Conservation (phyloP, 176 grass and related monocot species). For the Rhynchospora breviuscula region DNA sequence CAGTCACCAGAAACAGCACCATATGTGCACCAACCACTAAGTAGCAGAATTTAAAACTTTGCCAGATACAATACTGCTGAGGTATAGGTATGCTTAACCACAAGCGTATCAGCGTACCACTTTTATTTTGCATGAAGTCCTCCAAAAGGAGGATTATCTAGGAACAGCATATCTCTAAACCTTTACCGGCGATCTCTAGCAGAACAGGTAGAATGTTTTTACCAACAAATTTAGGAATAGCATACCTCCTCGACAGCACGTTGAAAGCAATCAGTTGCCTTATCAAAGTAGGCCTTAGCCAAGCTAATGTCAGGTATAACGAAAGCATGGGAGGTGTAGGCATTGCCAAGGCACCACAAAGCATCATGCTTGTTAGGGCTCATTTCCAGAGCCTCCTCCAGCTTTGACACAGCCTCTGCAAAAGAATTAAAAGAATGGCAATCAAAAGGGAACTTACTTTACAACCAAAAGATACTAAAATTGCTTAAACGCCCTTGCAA, state of each 20-base stretch:
- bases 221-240: background rate
- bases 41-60: background rate
- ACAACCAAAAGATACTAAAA: background rate
- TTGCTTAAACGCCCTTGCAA: background rate
- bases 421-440: background rate
- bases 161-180: too few species aligned
- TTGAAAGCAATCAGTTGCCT: constrained; percentile 41
- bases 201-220: background rate
- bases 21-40: background rate
- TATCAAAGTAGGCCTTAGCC: constrained; percentile 37
- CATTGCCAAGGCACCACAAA: constrained; percentile 46
- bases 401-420: constrained; percentile 38
- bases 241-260: constrained; percentile 34
- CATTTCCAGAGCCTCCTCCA: constrained; percentile 43
- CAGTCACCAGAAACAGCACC: background rate
- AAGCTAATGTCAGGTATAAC: constrained; percentile 20
- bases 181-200: background rate
- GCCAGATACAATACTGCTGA: background rate
- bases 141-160: too few species aligned
- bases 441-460: background rate
- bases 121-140: background rate
- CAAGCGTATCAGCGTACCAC: background rate
- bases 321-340: constrained; percentile 35
- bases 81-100: background rate
- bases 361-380: constrained; percentile 41